Base-by-base conservation (phyloP, 1,139 yeast genomes). In the Saccharomyces hybrid region DNA sequence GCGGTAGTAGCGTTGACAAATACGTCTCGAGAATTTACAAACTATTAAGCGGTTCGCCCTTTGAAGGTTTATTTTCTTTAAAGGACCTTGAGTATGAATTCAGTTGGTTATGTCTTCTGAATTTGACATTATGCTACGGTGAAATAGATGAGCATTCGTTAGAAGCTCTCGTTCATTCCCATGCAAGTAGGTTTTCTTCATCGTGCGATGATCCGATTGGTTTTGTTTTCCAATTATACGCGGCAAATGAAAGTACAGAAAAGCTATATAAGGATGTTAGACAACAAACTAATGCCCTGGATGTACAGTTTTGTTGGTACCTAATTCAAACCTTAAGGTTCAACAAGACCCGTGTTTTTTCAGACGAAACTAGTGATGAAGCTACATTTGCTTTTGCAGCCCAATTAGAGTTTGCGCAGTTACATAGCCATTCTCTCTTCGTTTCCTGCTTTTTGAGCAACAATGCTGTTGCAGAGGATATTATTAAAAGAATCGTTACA, bases 21-120 rank as follows among this genome's bases (percentile, higher is more conserved):
- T 72, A 78, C 5, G 70, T 88, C 28, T 66, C 81, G 5, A 81
- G 82, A 56, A 75, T 88, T 0, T 86, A 84, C 67, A 81, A 81
- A 59, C 71, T 91, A 3, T 73, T 91, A 23, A 74, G 86, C 1
- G 95, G 96, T 2, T 73, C 77, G 2, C 70, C 74, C 4, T 72
- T 68, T 28, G 67, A 67, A 6, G 69, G 62, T n/a, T 56, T 61
- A 7, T 7, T 47, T 14, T 32, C 50, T 3, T 55, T 73, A 6
- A 25, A 41, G 2, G 69, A 73, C 30, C 70, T 80, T 25, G 60
- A 77, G 2, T 73, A 71, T 0, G 79, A 75, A 1, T 74, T 87
- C 41, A 79, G 86, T 14, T 89, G 97, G 96, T 75, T 78, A 54
- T 74, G 84, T 46, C 75, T 79, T 9, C 74, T 90, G 32, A 83